A percentile compares a stretch with the other conserved stretches of the same genome.
These are phyloP conservation scores for Ceratocystis papillata DNA, from an alignment of 2,329 filamentous ascomycete genomes.

Conservation along the genomic window DNA sequence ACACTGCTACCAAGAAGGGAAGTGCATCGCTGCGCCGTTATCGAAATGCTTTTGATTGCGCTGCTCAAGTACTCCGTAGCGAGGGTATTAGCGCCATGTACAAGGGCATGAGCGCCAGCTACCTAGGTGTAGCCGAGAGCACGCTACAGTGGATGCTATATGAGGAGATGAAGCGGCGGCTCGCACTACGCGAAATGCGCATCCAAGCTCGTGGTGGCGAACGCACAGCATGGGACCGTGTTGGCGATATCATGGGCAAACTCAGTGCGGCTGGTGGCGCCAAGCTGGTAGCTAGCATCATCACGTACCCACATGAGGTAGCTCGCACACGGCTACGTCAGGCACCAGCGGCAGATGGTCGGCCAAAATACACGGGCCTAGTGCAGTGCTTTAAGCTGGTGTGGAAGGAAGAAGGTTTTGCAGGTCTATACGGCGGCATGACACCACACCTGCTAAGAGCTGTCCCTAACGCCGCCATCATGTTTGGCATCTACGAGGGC, in stretches of 20 bases:
- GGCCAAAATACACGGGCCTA: slow-evolving; percentile 77
- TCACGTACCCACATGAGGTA: slow-evolving; percentile 90
- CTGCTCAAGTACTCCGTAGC: slow-evolving; percentile 65
- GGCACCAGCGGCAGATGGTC: slow-evolving; percentile 57
- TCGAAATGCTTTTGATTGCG: slow-evolving; percentile 78
- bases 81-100: slow-evolving; percentile 79
- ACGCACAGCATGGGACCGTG: slow-evolving; percentile 60
- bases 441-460: slow-evolving; percentile 85
- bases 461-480: slow-evolving; percentile 86
- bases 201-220: slow-evolving; percentile 48
- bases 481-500: slow-evolving; percentile 78
- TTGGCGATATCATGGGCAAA: slow-evolving; percentile 68
- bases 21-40: slow-evolving; percentile 55
- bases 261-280: slow-evolving; percentile 68
- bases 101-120: slow-evolving; percentile 81
- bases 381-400: slow-evolving; percentile 80
- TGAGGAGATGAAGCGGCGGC: slow-evolving; percentile 74
- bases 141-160: slow-evolving; percentile 91
- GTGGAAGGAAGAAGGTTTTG: slow-evolving; percentile 78
- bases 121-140: slow-evolving; percentile 80
- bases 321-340: slow-evolving; percentile 76
- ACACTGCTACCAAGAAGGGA: slow-evolving; percentile 52
- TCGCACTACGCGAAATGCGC: slow-evolving; percentile 53
- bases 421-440: slow-evolving; percentile 77
- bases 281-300: slow-evolving; percentile 71